Evolutionary conservation across 1,139 yeast genomes (phyloP), one percentile per base, ranked within the genome.

Genomic region (Suhomyces chickasaworum): DNA sequence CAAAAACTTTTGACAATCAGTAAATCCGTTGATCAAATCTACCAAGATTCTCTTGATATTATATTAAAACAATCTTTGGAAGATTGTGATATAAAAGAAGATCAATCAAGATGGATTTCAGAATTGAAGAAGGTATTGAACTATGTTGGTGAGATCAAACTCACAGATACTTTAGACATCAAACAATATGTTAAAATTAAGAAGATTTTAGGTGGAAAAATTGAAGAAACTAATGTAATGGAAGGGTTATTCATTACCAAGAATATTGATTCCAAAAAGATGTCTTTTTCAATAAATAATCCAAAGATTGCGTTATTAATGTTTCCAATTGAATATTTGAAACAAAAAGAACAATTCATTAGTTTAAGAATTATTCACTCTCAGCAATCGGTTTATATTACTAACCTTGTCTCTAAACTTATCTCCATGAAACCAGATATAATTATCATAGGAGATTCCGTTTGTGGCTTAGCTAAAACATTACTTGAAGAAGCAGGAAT

Each of bases 221-320:
- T 81, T 7, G 71, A 72, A 13, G 84, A 86, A 41, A 81, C 95
- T 0, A 68, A 70, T 31, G 78, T 82, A 37, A 65, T 91, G 13
- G 84, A 87, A 58, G 99, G 99, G 1, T 68, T 89, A 6, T 86
- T 89, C 10, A 89, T 91, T 65, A 87, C 98, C 0, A 90, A 91
- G 54, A 81, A 85, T 27, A 71, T 91, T 34, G 96, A 96, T n/a
- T 73, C 88, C 37, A 89, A 85, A 58, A 66, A 78, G 2, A 95
- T 95, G 99, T 80, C 89, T 0, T 66, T 81, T 4, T 61, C 63
- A 9, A 73, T 95, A 7, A 58, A 63, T 0, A 76, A 79, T 41
- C 98, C 99, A 0, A 78, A 84, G 47, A 86, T 95, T 37, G 83
- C 95, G 46, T 72, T 95, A 27, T 76, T 95, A 9, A 86, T 90